phyloP scores from a whole-genome alignment of 2,329 filamentous ascomycete genomes.

The Proliferodiscus dingleyae region DNA sequence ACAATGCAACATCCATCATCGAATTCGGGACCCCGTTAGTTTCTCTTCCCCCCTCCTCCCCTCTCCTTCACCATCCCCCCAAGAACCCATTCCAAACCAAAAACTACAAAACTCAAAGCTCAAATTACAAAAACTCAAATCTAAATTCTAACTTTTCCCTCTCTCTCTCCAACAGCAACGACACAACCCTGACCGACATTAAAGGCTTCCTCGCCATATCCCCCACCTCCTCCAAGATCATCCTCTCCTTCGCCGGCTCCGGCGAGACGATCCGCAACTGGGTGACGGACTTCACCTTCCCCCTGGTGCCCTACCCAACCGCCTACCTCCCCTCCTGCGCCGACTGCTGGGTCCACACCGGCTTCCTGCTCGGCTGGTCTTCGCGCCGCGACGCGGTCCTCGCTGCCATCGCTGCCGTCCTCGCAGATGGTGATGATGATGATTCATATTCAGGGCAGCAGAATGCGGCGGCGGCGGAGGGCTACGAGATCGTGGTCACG shows the following conservation, averaged over 20 bases:
- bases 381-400: constrained; percentile 18
- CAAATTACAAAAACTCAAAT: no score
- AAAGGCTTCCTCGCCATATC: constrained; percentile 20
- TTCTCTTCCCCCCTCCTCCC: background rate
- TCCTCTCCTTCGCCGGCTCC: constrained; percentile 21
- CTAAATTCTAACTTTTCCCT: no score
- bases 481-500: constrained; percentile 26
- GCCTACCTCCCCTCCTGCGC: constrained; percentile 5
- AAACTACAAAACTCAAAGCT: no score
- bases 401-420: constrained; percentile 13
- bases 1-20: constrained; percentile 11
- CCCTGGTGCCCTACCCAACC: background rate
- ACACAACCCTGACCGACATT: constrained; percentile 10
- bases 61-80: no score
- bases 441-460: no score
- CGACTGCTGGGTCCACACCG: constrained; percentile 21
- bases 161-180: background rate
- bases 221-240: constrained; percentile 10
- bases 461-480: constrained; percentile 12
- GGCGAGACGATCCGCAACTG: constrained; percentile 12
- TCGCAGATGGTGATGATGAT: constrained; percentile 14
- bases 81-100: no score
- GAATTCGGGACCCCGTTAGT: constrained; percentile 17
- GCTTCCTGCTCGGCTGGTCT: constrained; percentile 21
- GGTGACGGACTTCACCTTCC: constrained; percentile 13